phyloP scores from a whole-genome alignment of 2,329 filamentous ascomycete species.

The Sporothrix pallida region DNA sequence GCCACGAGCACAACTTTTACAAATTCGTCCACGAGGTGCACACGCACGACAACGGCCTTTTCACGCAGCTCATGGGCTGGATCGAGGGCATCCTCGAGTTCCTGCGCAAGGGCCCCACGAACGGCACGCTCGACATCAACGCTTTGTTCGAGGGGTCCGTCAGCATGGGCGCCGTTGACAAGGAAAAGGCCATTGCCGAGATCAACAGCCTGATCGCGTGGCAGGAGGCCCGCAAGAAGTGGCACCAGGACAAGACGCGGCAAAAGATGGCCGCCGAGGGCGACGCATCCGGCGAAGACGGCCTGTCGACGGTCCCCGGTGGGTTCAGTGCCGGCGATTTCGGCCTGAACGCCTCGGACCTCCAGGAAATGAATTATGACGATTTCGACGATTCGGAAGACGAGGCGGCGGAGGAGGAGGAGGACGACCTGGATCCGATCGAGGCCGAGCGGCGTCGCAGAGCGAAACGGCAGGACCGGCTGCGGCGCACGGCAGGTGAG shows the following conservation, averaged over 20 bases:
- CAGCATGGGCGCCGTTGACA: constrained; percentile 70
- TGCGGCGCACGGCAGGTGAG: constrained; percentile 81
- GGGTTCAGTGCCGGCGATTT: constrained; percentile 84
- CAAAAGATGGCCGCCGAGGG: constrained; percentile 98
- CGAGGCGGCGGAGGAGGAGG: constrained; percentile 70
- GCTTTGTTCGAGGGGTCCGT: constrained; percentile 84
- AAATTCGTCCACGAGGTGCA: constrained; percentile 99
- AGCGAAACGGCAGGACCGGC: constrained; percentile 76
- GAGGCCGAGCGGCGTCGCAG: constrained; percentile 81
- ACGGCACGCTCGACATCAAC: constrained; percentile 91
- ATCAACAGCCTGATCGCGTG: constrained; percentile 87
- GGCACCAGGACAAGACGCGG: constrained; percentile 96
- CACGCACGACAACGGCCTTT: constrained; percentile 93
- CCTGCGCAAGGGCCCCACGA: constrained; percentile 81
- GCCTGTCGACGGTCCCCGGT: constrained; percentile 55
- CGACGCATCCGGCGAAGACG: constrained; percentile 21
- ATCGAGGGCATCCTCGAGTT: constrained; percentile 95
- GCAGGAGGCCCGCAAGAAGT: constrained; percentile 95
- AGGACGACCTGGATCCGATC: constrained; percentile 86
- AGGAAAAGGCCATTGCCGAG: constrained; percentile 73
- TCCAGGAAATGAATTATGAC: constrained; percentile 84
- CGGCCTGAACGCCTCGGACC: constrained; percentile 82
- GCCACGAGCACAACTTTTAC: constrained; percentile 97
- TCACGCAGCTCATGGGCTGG: constrained; percentile 96
- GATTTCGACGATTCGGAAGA: constrained; percentile 68